A percentile compares a stretch with the other conserved stretches of the same genome.
Conservation (phyloP, 768 basidiomycete genomes). For the Hydnum rufescens region DNA sequence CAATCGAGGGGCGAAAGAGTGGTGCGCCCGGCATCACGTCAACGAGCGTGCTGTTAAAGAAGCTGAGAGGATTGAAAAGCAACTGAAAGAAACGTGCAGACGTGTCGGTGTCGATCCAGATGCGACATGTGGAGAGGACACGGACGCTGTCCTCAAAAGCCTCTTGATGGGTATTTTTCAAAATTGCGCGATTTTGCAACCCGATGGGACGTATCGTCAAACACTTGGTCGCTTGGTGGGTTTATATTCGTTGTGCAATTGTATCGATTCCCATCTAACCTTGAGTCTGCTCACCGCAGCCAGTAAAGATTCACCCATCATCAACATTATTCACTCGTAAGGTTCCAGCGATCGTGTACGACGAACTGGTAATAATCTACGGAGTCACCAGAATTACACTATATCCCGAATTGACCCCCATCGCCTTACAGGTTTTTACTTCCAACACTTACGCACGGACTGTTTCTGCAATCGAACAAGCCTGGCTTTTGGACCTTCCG, state of each 20-base stretch:
- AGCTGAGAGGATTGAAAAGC: constrained; percentile 59
- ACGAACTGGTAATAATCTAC: constrained; percentile 59
- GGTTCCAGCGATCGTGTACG: constrained; percentile 72
- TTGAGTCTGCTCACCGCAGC: constrained; percentile 16
- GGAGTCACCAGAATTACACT: not conserved
- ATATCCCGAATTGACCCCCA: not conserved
- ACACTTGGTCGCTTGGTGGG: constrained; percentile 25
- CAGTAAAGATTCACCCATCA: constrained; percentile 80
- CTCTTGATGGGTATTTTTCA: constrained; percentile 59
- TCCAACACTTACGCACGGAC: constrained; percentile 76
- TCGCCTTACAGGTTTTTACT: constrained; percentile 42
- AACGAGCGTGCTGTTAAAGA: constrained; percentile 66
- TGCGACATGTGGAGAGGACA: constrained; percentile 37
- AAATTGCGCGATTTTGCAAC: constrained; percentile 67
- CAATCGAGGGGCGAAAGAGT: constrained; percentile 22
- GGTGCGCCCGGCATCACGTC: constrained; percentile 72
- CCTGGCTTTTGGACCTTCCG: constrained; percentile 19
- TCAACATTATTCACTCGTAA: constrained; percentile 68
- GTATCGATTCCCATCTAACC: constrained; percentile 10
- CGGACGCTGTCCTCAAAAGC: constrained; percentile 48
- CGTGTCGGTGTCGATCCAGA: constrained; percentile 41
- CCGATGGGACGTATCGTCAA: constrained; percentile 68
- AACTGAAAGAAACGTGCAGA: constrained; percentile 48
- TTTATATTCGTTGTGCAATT: constrained; percentile 4
- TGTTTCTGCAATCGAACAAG: constrained; percentile 63